These are phyloP conservation scores for Leccinum disarticulatum DNA, from an alignment of 768 basidiomycete genomes.

Conservation along the genomic window DNA sequence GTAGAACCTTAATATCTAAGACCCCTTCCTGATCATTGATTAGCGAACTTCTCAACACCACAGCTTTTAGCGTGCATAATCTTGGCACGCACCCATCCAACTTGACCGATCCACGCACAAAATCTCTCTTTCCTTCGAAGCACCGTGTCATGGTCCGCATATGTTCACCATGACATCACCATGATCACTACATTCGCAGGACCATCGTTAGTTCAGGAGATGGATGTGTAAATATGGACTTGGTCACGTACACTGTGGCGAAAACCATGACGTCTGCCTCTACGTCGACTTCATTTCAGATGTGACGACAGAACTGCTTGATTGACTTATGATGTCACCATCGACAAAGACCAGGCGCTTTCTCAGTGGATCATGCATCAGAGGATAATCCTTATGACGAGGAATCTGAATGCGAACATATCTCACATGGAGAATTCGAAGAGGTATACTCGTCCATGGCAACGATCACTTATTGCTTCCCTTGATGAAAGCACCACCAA, in stretches of 20 bases:
- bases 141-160: constrained; percentile 41
- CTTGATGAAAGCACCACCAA: constrained; percentile 2
- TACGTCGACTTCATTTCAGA: constrained; percentile 24
- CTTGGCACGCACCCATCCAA: constrained; percentile 35
- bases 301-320: constrained; percentile 28
- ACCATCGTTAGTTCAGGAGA: not conserved
- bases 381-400: constrained; percentile 6
- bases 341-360: constrained; percentile 27
- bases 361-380: not conserved
- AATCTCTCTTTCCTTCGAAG: constrained; percentile 43
- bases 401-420: not conserved
- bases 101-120: constrained; percentile 63
- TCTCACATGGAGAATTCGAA: not conserved
- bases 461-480: not conserved
- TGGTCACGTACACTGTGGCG: constrained; percentile 10
- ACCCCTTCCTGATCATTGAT: not conserved
- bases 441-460: constrained; percentile 1
- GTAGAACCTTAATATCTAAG: constrained; percentile 11
- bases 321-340: constrained; percentile 46
- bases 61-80: constrained; percentile 30
- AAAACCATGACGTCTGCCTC: constrained; percentile 24
- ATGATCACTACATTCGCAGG: constrained; percentile 42
- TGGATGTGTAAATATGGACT: not conserved
- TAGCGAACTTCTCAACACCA: constrained; percentile 2
- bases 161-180: constrained; percentile 38